Conservation (phyloP, 2,329 filamentous ascomycete genomes). For the Colletotrichum acutatum region DNA sequence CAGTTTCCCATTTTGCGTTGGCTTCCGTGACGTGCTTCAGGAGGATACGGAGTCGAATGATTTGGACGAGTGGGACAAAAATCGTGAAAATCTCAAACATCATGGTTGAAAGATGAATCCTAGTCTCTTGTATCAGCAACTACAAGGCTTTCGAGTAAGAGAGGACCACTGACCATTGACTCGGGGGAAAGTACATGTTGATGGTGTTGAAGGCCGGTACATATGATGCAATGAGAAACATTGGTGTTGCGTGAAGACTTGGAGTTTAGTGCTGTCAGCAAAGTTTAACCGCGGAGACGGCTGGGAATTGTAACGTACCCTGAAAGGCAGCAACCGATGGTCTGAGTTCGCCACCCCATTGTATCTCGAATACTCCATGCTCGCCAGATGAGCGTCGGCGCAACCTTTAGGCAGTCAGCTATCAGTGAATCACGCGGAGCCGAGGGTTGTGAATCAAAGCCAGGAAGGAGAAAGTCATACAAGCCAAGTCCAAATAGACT, state of each 20-base stretch:
- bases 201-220: slow-evolving; percentile 51
- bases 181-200: slow-evolving; percentile 61
- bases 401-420: slow-evolving; percentile 45
- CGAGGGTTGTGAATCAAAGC: no score
- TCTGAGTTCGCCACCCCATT: slow-evolving; percentile 68
- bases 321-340: slow-evolving; percentile 51
- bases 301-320: slow-evolving; percentile 37
- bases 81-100: slow-evolving; percentile 66
- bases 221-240: slow-evolving; percentile 64
- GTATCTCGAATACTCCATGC: slow-evolving; percentile 65
- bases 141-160: neutral
- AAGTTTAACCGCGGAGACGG: slow-evolving; percentile 8
- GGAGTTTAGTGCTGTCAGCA: neutral
- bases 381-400: slow-evolving; percentile 62
- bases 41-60: slow-evolving; percentile 41
- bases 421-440: neutral
- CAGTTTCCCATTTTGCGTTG: slow-evolving; percentile 45
- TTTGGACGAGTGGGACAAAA: slow-evolving; percentile 57
- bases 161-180: slow-evolving; percentile 57
- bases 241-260: slow-evolving; percentile 64
- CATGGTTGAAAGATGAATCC: slow-evolving; percentile 62
- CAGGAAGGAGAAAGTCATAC: slow-evolving; percentile 33
- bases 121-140: slow-evolving; percentile 42
- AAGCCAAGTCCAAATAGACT: slow-evolving; percentile 64
- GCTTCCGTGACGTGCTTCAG: slow-evolving; percentile 39